Evolutionary conservation across 352 stramenopile species (phyloP).

Genomic region (Pythium pectinolyticum): DNA sequence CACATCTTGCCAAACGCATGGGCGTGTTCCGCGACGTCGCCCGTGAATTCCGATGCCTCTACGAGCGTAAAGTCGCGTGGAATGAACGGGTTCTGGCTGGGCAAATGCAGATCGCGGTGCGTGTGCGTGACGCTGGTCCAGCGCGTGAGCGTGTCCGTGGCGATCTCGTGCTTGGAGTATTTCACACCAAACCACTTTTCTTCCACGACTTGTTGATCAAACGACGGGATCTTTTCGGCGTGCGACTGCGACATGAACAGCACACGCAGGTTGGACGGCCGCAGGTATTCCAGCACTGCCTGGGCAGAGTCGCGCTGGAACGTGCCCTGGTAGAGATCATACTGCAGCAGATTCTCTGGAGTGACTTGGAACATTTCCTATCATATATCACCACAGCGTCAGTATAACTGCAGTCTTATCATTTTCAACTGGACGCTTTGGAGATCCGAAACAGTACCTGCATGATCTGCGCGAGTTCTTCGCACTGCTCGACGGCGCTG

Average conservation of each 20-base stretch:
- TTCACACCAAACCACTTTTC: conserved; percentile 71
- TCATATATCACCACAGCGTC: too few relatives aligned
- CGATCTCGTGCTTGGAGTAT: conserved; percentile 47
- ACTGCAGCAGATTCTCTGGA: conserved; percentile 52
- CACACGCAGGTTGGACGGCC: conserved; percentile 47
- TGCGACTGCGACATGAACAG: conserved; percentile 55
- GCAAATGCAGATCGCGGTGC: conserved; percentile 20
- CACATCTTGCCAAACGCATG: conserved; percentile 50
- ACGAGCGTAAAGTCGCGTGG: conserved; percentile 58
- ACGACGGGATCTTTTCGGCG: conserved; percentile 15
- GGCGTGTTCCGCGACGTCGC: conserved; percentile 26
- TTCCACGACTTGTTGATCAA: conserved; percentile 3
- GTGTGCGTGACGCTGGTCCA: conserved; percentile 33
- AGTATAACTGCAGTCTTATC: conserved; percentile 25
- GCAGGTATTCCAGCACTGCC: conserved; percentile 40
- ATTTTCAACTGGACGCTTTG: conserved; percentile 51
- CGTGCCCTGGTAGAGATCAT: conserved; percentile 49
- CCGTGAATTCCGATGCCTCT: conserved; percentile 18
- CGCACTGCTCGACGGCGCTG: conserved; percentile 36
- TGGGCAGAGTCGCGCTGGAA: conserved; percentile 35
- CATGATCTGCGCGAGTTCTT: conserved; percentile 64
- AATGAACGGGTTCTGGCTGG: conserved; percentile 66
- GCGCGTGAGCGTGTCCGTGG: conserved; percentile 12
- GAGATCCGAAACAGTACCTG: conserved; percentile 30
- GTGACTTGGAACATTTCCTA: conserved; percentile 46